Conservation (phyloP, 192 early-diverging fungal species). For the Coemansia sp. region DNA sequence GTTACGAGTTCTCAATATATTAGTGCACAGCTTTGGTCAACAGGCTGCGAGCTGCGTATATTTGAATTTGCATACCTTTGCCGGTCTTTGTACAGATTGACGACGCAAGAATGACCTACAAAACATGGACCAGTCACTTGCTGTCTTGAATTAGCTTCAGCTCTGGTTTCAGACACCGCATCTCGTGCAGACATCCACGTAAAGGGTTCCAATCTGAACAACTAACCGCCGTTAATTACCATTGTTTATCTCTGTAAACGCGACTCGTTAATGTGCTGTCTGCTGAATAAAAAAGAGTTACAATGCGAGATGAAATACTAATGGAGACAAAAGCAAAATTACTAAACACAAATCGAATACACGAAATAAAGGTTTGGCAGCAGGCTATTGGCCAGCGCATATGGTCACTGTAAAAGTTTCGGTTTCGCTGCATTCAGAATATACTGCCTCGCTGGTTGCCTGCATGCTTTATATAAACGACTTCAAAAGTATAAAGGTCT, state of each 20-base stretch:
- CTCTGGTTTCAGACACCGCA: not conserved
- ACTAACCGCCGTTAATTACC: slow-evolving; percentile 67
- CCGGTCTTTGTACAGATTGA: slow-evolving; percentile 90
- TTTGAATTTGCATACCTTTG: slow-evolving; percentile 66
- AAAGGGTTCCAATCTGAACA: not conserved
- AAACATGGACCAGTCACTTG: slow-evolving; percentile 62
- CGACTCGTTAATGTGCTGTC: slow-evolving; percentile 6
- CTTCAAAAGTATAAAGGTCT: slow-evolving; percentile 12
- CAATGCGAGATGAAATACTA: slow-evolving; percentile 1
- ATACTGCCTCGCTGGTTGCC: not conserved
- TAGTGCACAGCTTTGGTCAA: not conserved
- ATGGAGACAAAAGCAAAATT: too few relatives aligned
- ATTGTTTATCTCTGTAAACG: slow-evolving; percentile 4
- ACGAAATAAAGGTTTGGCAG: not conserved
- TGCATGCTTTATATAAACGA: slow-evolving; percentile 3
- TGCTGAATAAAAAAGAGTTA: not conserved
- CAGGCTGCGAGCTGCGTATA: not conserved
- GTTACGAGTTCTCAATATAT: too few relatives aligned
- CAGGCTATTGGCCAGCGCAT: not conserved
- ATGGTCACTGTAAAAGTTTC: not conserved
- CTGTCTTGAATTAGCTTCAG: too few relatives aligned
- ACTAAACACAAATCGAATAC: too few relatives aligned
- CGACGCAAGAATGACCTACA: slow-evolving; percentile 87
- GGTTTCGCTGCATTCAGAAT: too few relatives aligned
- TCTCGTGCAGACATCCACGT: slow-evolving; percentile 6